These are phyloP conservation scores for Nakaseomyces nivariensis DNA, from an alignment of 1,139 yeast species.

Conservation along the genomic window DNA sequence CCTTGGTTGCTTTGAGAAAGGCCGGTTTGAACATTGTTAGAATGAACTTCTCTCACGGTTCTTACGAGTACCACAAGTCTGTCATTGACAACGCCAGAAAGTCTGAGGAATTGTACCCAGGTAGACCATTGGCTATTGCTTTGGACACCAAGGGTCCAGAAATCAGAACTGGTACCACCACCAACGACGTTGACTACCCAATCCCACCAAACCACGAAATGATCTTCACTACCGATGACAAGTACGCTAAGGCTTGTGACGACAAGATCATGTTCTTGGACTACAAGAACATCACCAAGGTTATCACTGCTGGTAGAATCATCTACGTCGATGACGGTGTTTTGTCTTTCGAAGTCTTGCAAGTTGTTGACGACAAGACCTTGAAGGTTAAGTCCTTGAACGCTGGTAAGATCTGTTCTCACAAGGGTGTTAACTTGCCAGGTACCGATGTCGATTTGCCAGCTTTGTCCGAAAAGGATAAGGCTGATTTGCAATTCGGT, in stretches of 20 bases:
- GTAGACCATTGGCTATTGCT: conserved; percentile 97
- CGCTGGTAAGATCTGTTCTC: conserved; percentile 91
- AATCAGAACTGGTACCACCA: conserved; percentile 95
- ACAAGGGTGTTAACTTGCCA: conserved; percentile 98
- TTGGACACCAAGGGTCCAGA: conserved; percentile 99
- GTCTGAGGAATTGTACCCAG: conserved; percentile 81
- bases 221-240: conserved; percentile 86
- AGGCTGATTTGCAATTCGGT: conserved; percentile 83
- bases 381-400: conserved; percentile 82
- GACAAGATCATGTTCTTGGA: conserved; percentile 80
- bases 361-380: conserved; percentile 67
- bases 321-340: conserved; percentile 98
- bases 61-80: conserved; percentile 91
- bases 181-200: conserved; percentile 68
- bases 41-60: conserved; percentile 98
- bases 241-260: conserved; percentile 60
- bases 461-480: conserved; percentile 94
- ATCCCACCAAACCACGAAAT: conserved; percentile 80
- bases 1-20: conserved; percentile 78
- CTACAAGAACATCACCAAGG: conserved; percentile 93
- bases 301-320: conserved; percentile 74
- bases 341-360: conserved; percentile 83
- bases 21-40: conserved; percentile 96
- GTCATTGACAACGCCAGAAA: conserved; percentile 94
- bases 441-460: conserved; percentile 98